phyloP scores from a whole-genome alignment of 2,329 filamentous ascomycete genomes.

The Aureobasidium sp. region DNA sequence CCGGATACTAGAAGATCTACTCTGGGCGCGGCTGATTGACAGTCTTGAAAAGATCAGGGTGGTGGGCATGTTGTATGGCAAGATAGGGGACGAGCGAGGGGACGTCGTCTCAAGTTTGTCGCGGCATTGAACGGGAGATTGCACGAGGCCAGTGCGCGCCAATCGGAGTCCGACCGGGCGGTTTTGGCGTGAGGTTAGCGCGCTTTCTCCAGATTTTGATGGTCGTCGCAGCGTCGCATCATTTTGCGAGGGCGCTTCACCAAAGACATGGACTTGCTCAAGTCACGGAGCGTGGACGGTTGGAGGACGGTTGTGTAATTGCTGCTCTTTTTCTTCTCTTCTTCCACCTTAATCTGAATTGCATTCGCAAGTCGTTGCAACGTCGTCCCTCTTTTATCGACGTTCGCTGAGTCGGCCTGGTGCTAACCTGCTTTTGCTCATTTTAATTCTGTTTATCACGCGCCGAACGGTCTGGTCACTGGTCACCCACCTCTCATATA shows the following conservation, averaged over 20 bases:
- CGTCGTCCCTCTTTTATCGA: constrained; percentile 16
- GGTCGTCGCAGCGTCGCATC: constrained; percentile 12
- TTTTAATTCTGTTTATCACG: constrained; percentile 16
- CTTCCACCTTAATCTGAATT: constrained; percentile 4
- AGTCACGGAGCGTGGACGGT: constrained; percentile 2
- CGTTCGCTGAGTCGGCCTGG: neutral
- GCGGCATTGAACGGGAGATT: constrained; percentile 3
- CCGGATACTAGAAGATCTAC: neutral
- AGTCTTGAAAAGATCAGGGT: constrained; percentile 4
- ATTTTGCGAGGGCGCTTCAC: constrained; percentile 1
- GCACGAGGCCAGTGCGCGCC: neutral
- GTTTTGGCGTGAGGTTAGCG: neutral
- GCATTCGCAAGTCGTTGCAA: constrained; percentile 4
- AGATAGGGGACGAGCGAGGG: neutral
- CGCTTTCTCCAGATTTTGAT: constrained; percentile 4
- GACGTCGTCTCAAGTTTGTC: constrained; percentile 1
- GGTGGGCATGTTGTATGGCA: constrained; percentile 1
- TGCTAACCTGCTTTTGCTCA: constrained; percentile 12
- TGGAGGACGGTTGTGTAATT: constrained; percentile 12
- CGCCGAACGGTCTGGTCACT: constrained; percentile 13
- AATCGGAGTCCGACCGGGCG: neutral
- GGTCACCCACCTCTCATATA: constrained; percentile 11
- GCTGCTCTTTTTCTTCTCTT: constrained; percentile 9
- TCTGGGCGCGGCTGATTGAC: constrained; percentile 10
- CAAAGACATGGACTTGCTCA: neutral